Percentiles rank a stretch among this genome's conserved stretches.
Conservation (phyloP, 2,329 filamentous ascomycete species). For the Paracoccidioides brasiliensis region DNA sequence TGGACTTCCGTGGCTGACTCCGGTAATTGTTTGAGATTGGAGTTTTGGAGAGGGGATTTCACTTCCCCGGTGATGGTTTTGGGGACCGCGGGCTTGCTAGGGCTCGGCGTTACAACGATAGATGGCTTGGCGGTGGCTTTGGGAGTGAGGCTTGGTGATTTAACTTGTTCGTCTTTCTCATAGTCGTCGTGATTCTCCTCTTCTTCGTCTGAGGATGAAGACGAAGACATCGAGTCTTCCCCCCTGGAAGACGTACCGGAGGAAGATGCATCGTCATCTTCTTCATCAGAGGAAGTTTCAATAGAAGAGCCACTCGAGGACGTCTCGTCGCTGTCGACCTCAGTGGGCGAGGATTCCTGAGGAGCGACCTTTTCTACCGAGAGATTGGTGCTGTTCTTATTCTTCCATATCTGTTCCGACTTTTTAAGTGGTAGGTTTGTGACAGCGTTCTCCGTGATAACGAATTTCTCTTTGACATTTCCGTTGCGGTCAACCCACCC, state of each 20-base stretch:
- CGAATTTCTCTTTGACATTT: conserved; percentile 45
- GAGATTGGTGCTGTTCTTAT: conserved; percentile 6
- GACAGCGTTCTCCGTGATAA: conserved; percentile 19
- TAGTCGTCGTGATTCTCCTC: conserved; percentile 10
- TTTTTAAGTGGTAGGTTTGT: conserved; percentile 11
- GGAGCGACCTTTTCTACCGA: conserved; percentile 10
- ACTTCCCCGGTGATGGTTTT: conserved; percentile 40
- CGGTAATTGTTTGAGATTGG: conserved; percentile 12
- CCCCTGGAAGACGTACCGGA: background rate
- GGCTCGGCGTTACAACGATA: conserved; percentile 31
- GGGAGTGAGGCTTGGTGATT: background rate
- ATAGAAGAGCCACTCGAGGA: conserved; percentile 16
- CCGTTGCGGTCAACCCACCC: conserved; percentile 80
- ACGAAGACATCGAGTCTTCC: background rate
- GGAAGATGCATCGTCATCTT: background rate
- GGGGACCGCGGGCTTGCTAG: background rate
- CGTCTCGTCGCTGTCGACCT: conserved; percentile 18
- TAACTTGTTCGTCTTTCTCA: background rate
- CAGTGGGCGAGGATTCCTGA: conserved; percentile 16
- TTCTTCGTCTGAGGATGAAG: conserved; percentile 14
- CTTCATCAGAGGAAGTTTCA: conserved; percentile 17
- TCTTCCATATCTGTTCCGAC: conserved; percentile 6
- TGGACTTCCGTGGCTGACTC: conserved; percentile 49
- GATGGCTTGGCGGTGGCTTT: background rate
- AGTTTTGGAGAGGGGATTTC: conserved; percentile 6